Conservation (phyloP, 108 stramenopile genomes). For the Cylindrotheca fusiformis region DNA sequence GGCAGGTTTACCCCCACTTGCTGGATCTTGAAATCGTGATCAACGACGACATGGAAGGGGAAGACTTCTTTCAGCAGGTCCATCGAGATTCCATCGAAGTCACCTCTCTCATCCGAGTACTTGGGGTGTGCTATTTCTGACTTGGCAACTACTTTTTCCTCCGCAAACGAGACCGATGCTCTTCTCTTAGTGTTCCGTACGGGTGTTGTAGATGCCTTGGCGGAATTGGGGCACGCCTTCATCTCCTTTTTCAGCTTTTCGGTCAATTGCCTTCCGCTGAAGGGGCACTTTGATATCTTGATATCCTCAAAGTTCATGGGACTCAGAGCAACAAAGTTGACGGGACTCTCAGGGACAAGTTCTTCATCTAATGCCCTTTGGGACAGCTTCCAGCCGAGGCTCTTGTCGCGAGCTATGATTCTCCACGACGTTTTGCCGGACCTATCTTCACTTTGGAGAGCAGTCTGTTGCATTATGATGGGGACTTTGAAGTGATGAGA, state of each 20-base stretch:
- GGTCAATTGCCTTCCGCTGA: not conserved
- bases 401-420: not conserved
- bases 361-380: not conserved
- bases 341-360: too few species aligned
- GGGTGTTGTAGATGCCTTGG: not conserved
- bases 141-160: too few species aligned
- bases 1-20: constrained; percentile 36
- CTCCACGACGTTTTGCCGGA: not conserved
- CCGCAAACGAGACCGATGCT: too few species aligned
- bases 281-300: not conserved
- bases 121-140: too few species aligned
- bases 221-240: not conserved
- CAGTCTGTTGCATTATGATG: not conserved
- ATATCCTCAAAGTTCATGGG: not conserved
- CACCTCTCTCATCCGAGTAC: too few species aligned
- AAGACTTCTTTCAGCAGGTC: constrained; percentile 11
- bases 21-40: constrained; percentile 31
- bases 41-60: constrained; percentile 42
- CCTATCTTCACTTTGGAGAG: not conserved
- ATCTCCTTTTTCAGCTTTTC: not conserved
- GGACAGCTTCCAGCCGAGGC: not conserved
- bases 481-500: not conserved
- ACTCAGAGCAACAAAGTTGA: too few species aligned
- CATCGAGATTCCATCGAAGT: not conserved
- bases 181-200: not conserved